Percentiles rank a stretch among this genome's conserved stretches.
These are phyloP conservation scores for Gautieria morchelliformis DNA, from an alignment of 768 basidiomycete genomes.

Conservation along the genomic window DNA sequence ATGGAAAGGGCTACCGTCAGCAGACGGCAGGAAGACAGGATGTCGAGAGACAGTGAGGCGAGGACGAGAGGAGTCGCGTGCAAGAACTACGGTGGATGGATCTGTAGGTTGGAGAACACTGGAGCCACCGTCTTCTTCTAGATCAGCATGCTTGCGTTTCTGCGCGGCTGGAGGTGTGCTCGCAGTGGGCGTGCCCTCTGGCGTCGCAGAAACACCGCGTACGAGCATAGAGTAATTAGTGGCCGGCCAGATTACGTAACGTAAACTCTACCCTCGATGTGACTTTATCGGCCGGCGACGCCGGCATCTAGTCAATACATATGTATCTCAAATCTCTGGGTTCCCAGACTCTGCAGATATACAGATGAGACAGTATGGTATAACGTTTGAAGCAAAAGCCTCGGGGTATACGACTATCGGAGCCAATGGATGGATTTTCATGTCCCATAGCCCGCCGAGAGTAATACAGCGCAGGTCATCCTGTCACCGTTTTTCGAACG, in stretches of 20 bases:
- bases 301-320: too few relatives aligned
- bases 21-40: constrained; percentile 54
- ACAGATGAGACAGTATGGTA: too few relatives aligned
- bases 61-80: constrained; percentile 55
- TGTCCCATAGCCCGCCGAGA: too few relatives aligned
- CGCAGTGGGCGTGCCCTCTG: not conserved
- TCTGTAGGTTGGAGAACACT: not conserved
- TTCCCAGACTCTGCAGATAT: too few relatives aligned
- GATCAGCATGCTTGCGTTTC: not conserved
- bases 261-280: too few relatives aligned
- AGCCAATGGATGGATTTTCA: too few relatives aligned
- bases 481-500: constrained; percentile 59
- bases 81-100: constrained; percentile 38
- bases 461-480: too few relatives aligned
- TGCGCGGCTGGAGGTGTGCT: not conserved
- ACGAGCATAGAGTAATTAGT: constrained; percentile 4
- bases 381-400: too few relatives aligned
- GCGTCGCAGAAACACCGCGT: constrained; percentile 4
- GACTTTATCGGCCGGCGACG: too few relatives aligned
- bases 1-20: constrained; percentile 45
- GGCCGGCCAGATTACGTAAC: too few relatives aligned
- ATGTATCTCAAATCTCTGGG: too few relatives aligned
- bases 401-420: too few relatives aligned
- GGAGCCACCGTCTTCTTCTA: not conserved
- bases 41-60: constrained; percentile 68